Conservation (phyloP, 164 flowering plant species). For the Magnolia kwangsiensis region DNA sequence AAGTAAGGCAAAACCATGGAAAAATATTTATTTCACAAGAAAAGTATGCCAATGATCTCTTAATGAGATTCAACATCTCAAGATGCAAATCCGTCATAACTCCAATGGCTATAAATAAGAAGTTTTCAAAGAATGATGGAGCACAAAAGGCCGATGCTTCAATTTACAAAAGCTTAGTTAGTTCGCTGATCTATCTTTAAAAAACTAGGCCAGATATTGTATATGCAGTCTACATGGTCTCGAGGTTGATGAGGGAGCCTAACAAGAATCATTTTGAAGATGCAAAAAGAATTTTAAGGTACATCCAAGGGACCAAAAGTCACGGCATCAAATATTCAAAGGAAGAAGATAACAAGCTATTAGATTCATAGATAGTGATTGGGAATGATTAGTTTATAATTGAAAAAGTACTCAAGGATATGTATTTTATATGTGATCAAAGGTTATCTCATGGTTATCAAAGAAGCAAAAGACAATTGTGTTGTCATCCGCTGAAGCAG, state of each 20-base stretch:
- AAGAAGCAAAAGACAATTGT: neutral
- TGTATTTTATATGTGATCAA: neutral
- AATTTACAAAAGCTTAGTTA: conserved; percentile 6
- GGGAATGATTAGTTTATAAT: neutral
- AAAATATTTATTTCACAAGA: conserved; percentile 6
- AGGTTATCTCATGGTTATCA: neutral
- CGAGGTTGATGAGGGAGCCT: conserved; percentile 12
- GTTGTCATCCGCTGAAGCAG: neutral
- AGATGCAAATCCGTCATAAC: conserved; percentile 13
- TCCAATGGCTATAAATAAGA: conserved; percentile 9
- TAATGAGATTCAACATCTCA: conserved; percentile 7
- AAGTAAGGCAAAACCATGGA: neutral
- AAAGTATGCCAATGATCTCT: conserved; percentile 10
- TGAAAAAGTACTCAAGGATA: neutral
- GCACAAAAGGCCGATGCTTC: conserved; percentile 2
- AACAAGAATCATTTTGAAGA: neutral
- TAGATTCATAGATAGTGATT: neutral
- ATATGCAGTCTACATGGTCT: neutral
- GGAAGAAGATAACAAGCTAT: neutral
- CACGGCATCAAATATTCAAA: neutral
- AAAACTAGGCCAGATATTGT: conserved; percentile 11
- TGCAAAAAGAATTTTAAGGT: neutral
- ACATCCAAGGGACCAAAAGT: neutral
- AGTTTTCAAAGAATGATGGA: conserved; percentile 15
- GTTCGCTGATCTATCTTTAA: conserved; percentile 9